Evolutionary conservation across 495 filamentous ascomycete species (phyloP).

Genomic region (Bacidia rubella): DNA sequence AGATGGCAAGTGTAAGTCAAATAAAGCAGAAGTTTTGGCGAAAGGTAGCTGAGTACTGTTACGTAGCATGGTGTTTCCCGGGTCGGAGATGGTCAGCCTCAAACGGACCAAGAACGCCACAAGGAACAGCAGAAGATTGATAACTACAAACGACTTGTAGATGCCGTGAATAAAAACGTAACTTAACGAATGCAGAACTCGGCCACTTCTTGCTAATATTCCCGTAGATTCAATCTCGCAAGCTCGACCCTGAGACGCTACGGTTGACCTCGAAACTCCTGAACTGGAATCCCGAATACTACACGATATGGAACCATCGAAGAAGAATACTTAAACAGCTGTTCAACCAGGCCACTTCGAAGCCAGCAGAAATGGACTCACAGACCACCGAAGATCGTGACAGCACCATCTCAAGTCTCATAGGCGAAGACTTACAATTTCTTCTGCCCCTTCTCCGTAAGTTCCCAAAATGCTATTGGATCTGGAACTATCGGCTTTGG

Average conservation of each 20-base stretch:
- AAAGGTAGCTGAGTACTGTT: background rate
- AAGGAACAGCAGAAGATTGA: constrained; percentile 66
- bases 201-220: background rate
- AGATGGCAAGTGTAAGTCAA: constrained; percentile 1
- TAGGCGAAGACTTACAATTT: constrained; percentile 58
- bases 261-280: constrained; percentile 68
- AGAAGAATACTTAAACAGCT: constrained; percentile 46
- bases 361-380: background rate
- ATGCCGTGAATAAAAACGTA: constrained; percentile 48
- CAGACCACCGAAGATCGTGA: constrained; percentile 13
- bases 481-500: constrained; percentile 97
- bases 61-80: constrained; percentile 65
- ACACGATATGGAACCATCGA: constrained; percentile 95
- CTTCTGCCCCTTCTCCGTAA: constrained; percentile 69
- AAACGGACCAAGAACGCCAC: constrained; percentile 50
- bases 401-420: constrained; percentile 30
- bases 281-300: constrained; percentile 87
- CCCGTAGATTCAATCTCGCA: constrained; percentile 38
- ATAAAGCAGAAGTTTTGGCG: too few relatives aligned
- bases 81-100: constrained; percentile 39
- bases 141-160: constrained; percentile 61
- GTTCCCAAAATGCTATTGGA: constrained; percentile 97
- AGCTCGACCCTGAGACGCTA: constrained; percentile 54
- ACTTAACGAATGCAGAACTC: background rate
- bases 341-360: constrained; percentile 15